phyloP scores from a whole-genome alignment of 345 rosid genomes.

The Syzygium aqueum region DNA sequence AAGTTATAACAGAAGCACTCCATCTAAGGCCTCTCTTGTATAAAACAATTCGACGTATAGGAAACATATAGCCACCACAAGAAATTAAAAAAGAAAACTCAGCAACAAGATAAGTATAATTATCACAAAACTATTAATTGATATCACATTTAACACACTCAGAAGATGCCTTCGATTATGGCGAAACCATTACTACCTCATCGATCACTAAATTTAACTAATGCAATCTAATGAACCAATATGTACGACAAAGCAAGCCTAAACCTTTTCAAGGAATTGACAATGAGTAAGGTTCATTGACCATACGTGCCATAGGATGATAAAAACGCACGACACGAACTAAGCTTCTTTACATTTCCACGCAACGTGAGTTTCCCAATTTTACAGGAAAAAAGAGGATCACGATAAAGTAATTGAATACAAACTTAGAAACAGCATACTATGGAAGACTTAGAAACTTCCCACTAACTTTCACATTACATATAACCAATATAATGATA shows the following conservation, averaged over 20 bases:
- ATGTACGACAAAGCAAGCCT: too few relatives aligned
- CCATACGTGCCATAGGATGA: too few relatives aligned
- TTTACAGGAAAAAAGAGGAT: neutral
- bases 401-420: neutral
- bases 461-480: neutral
- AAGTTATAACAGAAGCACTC: neutral
- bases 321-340: neutral
- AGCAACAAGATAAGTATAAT: too few relatives aligned
- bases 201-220: too few relatives aligned
- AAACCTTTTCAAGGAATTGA: too few relatives aligned
- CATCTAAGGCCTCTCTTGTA: neutral
- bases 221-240: too few relatives aligned
- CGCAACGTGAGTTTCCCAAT: neutral
- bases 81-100: neutral
- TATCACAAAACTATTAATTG: too few relatives aligned
- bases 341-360: neutral
- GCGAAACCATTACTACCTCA: too few relatives aligned
- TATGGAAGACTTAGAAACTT: neutral
- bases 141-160: too few relatives aligned
- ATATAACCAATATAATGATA: neutral
- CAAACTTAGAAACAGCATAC: neutral
- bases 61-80: neutral
- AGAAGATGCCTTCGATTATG: too few relatives aligned
- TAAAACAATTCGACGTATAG: neutral
- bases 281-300: too few relatives aligned